Base-by-base conservation (phyloP, 2,329 filamentous ascomycete genomes). In the Nothopassalora personata region DNA sequence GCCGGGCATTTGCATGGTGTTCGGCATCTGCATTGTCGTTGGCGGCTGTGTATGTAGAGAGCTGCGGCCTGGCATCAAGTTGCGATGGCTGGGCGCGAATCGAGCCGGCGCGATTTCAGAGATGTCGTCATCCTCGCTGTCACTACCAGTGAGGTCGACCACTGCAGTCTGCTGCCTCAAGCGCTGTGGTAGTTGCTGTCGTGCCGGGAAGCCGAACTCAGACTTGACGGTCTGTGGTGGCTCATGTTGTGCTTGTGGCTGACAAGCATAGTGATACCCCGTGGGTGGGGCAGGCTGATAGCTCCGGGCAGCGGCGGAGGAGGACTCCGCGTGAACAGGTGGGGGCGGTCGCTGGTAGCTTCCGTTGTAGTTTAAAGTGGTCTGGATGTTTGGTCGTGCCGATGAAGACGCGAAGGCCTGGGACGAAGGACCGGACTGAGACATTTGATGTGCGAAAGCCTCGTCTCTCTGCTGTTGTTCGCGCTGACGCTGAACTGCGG, bases 91-190 rank as follows among this genome's bases (percentile, higher is more conserved):
- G 4, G 66, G 69, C 6, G 63, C 66, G 57, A 68, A 69, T 15
- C 50, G 47, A 6, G 51, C 56, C 5, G 67, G 66, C 4, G 54
- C 53, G 27, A 71, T 68, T 51, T 70, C 69, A 27, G 58, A 46
- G 13, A 67, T 51, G 18, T 71, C 68, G 9, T 71, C 69, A 19
- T 67, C 64, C 11, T 71, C 71, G 54, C 67, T 67, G 57, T 70
- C 70, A 55, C 62, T 65, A 36, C 58, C 61, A 33, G 71, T 73
- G 43, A 73, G 67, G 50, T 73, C 71, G 11, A 73, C 65, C 10
- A 71, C 57, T n/a, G 60, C 47, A 28, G 57, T 9, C 5, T 60
- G 43, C 18, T 59, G 59, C 9, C 57, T 62, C 5, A 60, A 59
- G 23, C 62, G 59, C 45, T 61, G 57, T 23, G 57, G 53, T 19